These are phyloP conservation scores for Chytridium lagenaria DNA, from an alignment of 371 early-diverging fungal genomes.

Conservation along the genomic window DNA sequence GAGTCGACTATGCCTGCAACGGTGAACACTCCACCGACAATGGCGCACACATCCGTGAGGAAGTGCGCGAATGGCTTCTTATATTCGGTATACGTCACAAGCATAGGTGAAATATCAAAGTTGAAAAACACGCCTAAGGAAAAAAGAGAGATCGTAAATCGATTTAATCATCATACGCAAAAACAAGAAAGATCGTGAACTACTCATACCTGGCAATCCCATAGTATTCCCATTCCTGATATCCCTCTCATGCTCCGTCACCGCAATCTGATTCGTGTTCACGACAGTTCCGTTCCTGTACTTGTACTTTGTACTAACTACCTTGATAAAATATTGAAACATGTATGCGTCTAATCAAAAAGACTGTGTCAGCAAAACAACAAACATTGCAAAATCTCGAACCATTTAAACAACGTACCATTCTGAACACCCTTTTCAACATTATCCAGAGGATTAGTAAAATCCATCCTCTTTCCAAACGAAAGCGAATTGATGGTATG, in stretches of 20 bases:
- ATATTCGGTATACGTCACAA: constrained; percentile 84
- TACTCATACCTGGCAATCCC: constrained; percentile 43
- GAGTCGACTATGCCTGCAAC: constrained; percentile 93
- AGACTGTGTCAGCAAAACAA: constrained; percentile 22
- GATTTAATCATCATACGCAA: constrained; percentile 55
- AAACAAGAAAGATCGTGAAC: neutral
- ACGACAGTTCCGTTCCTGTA: constrained; percentile 69
- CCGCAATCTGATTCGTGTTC: constrained; percentile 92
- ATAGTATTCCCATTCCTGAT: constrained; percentile 24
- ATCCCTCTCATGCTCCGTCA: constrained; percentile 80
- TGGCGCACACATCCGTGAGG: constrained; percentile 89
- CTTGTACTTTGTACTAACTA: constrained; percentile 85
- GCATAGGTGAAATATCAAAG: constrained; percentile 97
- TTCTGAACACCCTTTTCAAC: constrained; percentile 53
- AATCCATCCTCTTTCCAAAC: constrained; percentile 76
- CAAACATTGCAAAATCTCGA: neutral
- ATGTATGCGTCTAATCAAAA: constrained; percentile 52
- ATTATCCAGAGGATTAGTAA: constrained; percentile 82
- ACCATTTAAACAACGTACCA: constrained; percentile 33
- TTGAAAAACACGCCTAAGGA: constrained; percentile 87
- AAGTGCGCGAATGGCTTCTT: constrained; percentile 85
- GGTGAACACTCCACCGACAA: constrained; percentile 94
- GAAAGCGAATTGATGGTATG: constrained; percentile 84
- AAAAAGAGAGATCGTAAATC: neutral
- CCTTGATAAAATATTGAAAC: constrained; percentile 93